These are phyloP conservation scores for Epichloe baconii DNA, from an alignment of 2,329 filamentous ascomycete species.

Conservation along the genomic window DNA sequence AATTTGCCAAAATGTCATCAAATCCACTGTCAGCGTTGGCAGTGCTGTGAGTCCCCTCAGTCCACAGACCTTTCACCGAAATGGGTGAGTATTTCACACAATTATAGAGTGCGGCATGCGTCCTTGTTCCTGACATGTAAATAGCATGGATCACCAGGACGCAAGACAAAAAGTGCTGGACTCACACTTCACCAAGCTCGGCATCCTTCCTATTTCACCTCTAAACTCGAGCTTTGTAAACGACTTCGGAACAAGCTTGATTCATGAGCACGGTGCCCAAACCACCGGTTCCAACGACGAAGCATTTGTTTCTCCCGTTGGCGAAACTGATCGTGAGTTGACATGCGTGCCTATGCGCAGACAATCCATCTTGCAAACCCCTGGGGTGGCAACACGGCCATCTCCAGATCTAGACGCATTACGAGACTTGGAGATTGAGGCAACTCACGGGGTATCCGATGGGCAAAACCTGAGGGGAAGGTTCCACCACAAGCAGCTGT, in stretches of 20 bases:
- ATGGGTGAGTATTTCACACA: not conserved
- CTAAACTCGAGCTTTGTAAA: not conserved
- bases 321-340: not conserved
- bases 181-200: not conserved
- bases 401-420: slow-evolving; percentile 3
- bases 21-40: not conserved
- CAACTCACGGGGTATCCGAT: too few relatives aligned
- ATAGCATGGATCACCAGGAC: not conserved
- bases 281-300: not conserved
- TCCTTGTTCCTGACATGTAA: not conserved
- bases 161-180: not conserved
- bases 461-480: not conserved
- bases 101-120: not conserved
- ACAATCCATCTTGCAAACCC: slow-evolving; percentile 34
- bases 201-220: not conserved
- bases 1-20: not conserved
- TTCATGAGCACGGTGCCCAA: not conserved
- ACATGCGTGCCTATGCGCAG: slow-evolving; percentile 34
- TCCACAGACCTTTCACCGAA: not conserved
- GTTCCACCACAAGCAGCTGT: slow-evolving; percentile 16
- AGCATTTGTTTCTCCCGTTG: not conserved
- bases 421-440: too few relatives aligned
- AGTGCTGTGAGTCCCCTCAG: not conserved
- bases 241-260: slow-evolving; percentile 7
- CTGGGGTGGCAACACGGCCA: slow-evolving; percentile 32